Percentiles rank a stretch among this genome's conserved stretches.
Conservation (phyloP, 164 flowering plant species). For the Dillenia turbinata region DNA sequence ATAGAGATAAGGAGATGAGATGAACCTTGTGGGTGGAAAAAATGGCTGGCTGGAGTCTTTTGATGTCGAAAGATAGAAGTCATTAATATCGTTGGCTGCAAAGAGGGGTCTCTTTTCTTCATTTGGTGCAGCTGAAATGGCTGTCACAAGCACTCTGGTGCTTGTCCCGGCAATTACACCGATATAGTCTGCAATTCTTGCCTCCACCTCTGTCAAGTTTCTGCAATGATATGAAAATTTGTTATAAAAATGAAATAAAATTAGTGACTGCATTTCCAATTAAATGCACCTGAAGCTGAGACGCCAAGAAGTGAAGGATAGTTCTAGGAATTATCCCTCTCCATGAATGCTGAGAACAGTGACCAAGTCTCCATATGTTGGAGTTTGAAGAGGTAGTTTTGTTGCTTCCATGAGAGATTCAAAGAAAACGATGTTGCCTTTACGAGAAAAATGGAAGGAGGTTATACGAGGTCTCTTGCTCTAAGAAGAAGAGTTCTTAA, state of each 20-base stretch:
- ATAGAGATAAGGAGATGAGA: neutral
- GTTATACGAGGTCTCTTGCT: no score
- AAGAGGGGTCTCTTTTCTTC: conserved; percentile 31
- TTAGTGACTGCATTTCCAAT: no score
- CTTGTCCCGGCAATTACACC: conserved; percentile 28
- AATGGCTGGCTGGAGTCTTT: conserved; percentile 24
- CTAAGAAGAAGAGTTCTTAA: no score
- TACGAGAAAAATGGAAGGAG: no score
- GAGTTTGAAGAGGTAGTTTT: no score
- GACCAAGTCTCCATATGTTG: conserved; percentile 14
- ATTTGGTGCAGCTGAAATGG: conserved; percentile 35
- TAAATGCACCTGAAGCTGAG: conserved; percentile 33
- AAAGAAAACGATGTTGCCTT: no score
- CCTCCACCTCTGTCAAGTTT: conserved; percentile 25
- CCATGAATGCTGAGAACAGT: conserved; percentile 44
- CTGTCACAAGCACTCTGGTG: conserved; percentile 24
- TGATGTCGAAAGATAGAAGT: conserved; percentile 37
- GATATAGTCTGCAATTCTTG: conserved; percentile 26
- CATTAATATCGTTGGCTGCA: conserved; percentile 35
- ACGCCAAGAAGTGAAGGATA: conserved; percentile 30
- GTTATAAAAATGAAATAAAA: no score
- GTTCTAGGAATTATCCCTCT: conserved; percentile 38
- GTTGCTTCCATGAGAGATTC: no score
- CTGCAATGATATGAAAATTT: conserved; percentile 1
- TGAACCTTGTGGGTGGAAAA: conserved; percentile 24